Evolutionary conservation across 805 yeast species (phyloP), one percentile per base, ranked within the genome.

Genomic region (Pichia kluyveri): DNA sequence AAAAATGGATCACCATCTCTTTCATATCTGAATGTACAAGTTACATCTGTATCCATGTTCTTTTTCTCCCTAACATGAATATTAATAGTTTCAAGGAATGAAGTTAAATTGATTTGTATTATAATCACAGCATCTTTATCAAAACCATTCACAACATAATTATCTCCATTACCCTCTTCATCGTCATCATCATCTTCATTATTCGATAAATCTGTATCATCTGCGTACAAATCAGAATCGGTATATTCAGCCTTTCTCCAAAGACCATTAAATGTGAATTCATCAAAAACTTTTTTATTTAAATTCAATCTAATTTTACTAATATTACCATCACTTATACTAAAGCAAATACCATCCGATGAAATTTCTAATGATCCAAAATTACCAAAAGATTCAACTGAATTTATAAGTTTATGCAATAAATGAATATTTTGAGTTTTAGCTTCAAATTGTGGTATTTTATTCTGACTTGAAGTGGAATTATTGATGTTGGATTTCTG

Each of bases 1-100:
- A 75, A 68, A 54, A 83, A 78, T 0, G 82, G 83, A 10, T 70
- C 58, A 0, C 82, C 82, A 8, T 65, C 58, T 0, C 77, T 76
- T 41, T 69, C 62, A 55, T 74, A 76, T 19, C 74, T 69, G 47
- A 81, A 51, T 8, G 80, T 72, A 53, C 82, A 77, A 48, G 73
- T 76, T 1, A 72, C 59, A 32, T 51, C 52, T 12, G 44, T 19
- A n/a, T 59, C 61, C 8, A 46, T 19, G 4, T 45, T 32, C n/a
- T 61, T 59, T 11, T 55, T 53, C 38, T 56, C 63, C n/a, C 52
- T 48, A 52, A 58, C 51, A 61, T 69, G 54, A 14, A 77, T 66
- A 53, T 71, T 77, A 17, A 78, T 67, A 40, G 80, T 73, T 55
- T 78, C 80, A 19, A 76, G 61, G 5, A 78, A 61, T 26, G 77